Percentiles rank a stretch among this genome's conserved stretches.
Conservation (phyloP, 495 filamentous ascomycete genomes). For the Neurospora discreta region DNA sequence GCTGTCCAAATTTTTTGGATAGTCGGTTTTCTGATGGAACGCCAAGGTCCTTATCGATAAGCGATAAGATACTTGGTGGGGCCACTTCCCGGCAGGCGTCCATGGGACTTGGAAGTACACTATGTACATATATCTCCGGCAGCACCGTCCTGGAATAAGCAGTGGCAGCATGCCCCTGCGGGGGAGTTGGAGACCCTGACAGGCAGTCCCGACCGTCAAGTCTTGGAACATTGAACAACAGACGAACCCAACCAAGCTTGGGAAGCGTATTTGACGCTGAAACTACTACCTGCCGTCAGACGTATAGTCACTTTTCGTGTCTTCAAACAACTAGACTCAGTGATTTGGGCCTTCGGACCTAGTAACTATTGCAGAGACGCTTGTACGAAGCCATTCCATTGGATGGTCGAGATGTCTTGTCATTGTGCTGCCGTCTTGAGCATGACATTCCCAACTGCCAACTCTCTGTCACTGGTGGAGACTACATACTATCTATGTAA, state of each 20-base stretch:
- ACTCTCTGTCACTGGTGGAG: not conserved
- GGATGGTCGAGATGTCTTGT: not conserved
- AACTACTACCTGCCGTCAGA: no score
- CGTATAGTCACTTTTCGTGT: not conserved
- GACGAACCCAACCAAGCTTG: not conserved
- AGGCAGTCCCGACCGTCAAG: not conserved
- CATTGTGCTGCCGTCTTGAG: not conserved
- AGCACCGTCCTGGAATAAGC: no score
- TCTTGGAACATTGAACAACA: not conserved
- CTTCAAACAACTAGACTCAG: not conserved
- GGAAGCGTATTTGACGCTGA: not conserved
- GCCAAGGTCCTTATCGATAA: conserved; percentile 18
- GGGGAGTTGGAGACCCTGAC: not conserved
- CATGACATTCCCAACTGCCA: not conserved
- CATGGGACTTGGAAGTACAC: not conserved
- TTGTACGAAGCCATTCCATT: not conserved
- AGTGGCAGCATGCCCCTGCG: no score
- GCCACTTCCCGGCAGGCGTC: not conserved
- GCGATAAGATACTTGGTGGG: conserved; percentile 2
- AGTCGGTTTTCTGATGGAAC: conserved; percentile 4
- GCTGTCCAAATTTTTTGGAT: conserved; percentile 23
- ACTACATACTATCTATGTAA: not conserved
- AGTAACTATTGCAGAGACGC: not conserved
- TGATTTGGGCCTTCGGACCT: not conserved
- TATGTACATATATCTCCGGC: no score